phyloP scores from a whole-genome alignment of 768 basidiomycete species.

The Suillus subluteus region DNA sequence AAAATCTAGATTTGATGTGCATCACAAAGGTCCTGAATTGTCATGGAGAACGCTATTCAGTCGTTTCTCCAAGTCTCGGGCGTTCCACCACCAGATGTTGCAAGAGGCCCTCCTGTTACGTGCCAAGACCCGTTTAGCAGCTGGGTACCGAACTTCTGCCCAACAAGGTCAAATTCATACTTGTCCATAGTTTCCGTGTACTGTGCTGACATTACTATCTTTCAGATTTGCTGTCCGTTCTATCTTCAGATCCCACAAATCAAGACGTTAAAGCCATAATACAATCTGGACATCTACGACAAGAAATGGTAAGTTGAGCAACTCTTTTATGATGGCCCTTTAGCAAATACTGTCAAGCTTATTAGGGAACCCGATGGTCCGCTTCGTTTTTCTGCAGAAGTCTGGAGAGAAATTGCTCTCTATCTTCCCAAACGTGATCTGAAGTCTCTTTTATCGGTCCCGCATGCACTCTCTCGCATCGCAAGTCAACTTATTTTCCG shows the following conservation, averaged over 20 bases:
- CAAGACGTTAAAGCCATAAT: constrained; percentile 67
- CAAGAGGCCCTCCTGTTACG: constrained; percentile 67
- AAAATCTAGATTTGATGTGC: constrained; percentile 6
- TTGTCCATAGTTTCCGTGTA: background rate
- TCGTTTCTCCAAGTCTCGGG: constrained; percentile 65
- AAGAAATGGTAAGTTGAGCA: constrained; percentile 37
- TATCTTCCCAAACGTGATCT: constrained; percentile 68
- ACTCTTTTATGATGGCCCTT: constrained; percentile 8
- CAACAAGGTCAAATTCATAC: constrained; percentile 54
- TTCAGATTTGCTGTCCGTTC: constrained; percentile 67
- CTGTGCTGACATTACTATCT: background rate
- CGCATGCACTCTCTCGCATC: constrained; percentile 67
- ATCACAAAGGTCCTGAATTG: constrained; percentile 50
- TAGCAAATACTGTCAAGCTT: constrained; percentile 22
- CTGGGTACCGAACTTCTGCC: constrained; percentile 61
- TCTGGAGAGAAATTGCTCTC: constrained; percentile 71
- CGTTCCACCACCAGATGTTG: constrained; percentile 51
- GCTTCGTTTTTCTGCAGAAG: constrained; percentile 61
- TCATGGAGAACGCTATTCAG: constrained; percentile 78
- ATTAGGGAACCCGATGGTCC: constrained; percentile 40
- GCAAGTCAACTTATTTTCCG: constrained; percentile 66
- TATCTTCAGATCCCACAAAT: constrained; percentile 68
- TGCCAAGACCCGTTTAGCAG: constrained; percentile 65
- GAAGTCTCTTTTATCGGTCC: constrained; percentile 63
- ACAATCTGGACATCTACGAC: constrained; percentile 48